Base-by-base conservation (phyloP, 768 basidiomycete genomes). In the Phlebiopsis flavidoalba region DNA sequence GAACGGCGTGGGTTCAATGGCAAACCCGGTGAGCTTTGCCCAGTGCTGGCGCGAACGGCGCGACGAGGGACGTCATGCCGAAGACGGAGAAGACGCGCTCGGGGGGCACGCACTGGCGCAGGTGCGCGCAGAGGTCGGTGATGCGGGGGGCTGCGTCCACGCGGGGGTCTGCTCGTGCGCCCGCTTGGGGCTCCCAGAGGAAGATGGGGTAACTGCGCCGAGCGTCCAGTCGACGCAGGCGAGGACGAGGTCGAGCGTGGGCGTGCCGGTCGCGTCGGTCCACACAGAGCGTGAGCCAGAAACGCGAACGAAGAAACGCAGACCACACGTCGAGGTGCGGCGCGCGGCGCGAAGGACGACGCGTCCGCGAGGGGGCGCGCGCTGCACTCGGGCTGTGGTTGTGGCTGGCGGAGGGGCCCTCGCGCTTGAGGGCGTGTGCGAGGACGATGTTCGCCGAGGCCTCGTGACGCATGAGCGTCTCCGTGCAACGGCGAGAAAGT, bases 231-330 rank as follows among this genome's bases (percentile, higher is more conserved):
- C 70, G 53, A 79, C 75, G 64, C 82, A 85, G 12, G 83, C 74
- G 48, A 85, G 57, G 43, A 80, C 74, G 46, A 82, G 62, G 24
- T 80, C 77, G 50, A 82, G 74, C 1, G 69, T 69, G 22, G 65
- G 69, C 0, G 55, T 31, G 37, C 70, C 69, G 14, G 71, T n/a
- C 72, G 53, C 17, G 72, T 68, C 4, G 65, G 65, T 26, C 77
- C 76, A 78, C 79, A 83, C 26, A n/a, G n/a, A 80, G 63, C 5
- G 82, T 81, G 57, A 84, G 67, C 83, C 82, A 84, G 65, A 83
- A 31, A n/a, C n/a, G n/a, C n/a, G n/a, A n/a, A n/a, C n/a, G n/a
- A n/a, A n/a, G n/a, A n/a, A n/a, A n/a, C n/a, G n/a, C n/a, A n/a
- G n/a, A n/a, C n/a, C n/a, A 72, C 26, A 74, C 72, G 33, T 67